Evolutionary conservation across 164 flowering plant genomes (phyloP).

Genomic region (Vitis vinifera): DNA sequence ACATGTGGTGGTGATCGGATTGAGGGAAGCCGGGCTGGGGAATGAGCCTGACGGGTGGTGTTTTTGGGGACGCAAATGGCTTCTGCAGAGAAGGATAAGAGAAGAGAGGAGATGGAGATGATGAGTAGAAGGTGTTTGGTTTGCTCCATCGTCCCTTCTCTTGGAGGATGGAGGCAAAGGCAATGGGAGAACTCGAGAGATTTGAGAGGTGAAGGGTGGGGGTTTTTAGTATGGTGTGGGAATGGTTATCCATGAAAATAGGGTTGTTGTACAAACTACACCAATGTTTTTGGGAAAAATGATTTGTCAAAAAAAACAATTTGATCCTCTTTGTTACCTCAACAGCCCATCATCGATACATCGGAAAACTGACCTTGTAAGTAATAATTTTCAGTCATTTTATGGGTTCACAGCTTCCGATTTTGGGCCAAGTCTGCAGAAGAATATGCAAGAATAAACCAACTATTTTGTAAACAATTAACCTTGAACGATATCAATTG

Average conservation of each 20-base stretch:
- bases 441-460: too few relatives aligned
- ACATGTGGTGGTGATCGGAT: background rate
- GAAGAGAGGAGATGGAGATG: constrained; percentile 8
- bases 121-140: constrained; percentile 5
- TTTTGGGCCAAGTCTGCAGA: too few relatives aligned
- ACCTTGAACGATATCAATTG: too few relatives aligned
- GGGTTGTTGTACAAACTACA: constrained; percentile 1
- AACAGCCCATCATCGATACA: too few relatives aligned
- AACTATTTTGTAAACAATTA: too few relatives aligned
- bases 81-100: constrained; percentile 3
- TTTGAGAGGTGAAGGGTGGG: background rate
- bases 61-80: constrained; percentile 21
- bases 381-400: too few relatives aligned
- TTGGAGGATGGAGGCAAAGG: background rate
- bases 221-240: background rate
- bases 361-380: too few relatives aligned
- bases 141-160: constrained; percentile 10
- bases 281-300: too few relatives aligned
- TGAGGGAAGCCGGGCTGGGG: background rate
- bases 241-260: constrained; percentile 19
- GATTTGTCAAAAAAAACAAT: too few relatives aligned
- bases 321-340: too few relatives aligned
- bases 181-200: too few relatives aligned
- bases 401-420: too few relatives aligned
- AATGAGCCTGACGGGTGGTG: background rate